Conservation (phyloP, 2,329 filamentous ascomycete species). For the Aspergillus sp. region DNA sequence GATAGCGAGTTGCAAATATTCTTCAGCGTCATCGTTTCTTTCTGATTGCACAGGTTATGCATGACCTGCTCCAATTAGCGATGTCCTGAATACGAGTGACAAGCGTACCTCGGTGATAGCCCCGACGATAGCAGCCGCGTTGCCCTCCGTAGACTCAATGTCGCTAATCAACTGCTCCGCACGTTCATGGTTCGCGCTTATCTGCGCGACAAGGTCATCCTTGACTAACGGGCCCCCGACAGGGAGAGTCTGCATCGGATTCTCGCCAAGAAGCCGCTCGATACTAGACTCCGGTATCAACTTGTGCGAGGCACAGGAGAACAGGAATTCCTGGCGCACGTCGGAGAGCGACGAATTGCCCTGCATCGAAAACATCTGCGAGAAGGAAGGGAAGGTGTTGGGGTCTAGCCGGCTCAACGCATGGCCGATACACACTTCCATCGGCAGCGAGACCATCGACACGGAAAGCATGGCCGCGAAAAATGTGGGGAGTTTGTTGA, state of each 20-base stretch:
- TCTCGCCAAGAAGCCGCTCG: constrained; percentile 79
- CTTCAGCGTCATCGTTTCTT: constrained; percentile 67
- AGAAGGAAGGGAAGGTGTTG: constrained; percentile 66
- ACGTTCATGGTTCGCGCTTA: constrained; percentile 73
- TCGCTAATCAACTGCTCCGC: constrained; percentile 78
- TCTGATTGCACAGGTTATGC: constrained; percentile 60
- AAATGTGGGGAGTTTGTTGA: constrained; percentile 70
- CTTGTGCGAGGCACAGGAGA: constrained; percentile 84
- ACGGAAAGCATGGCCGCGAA: constrained; percentile 62
- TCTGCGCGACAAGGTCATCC: constrained; percentile 77
- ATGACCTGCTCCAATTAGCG: constrained; percentile 47
- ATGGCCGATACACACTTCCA: constrained; percentile 69
- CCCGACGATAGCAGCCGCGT: constrained; percentile 81
- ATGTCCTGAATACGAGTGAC: neutral
- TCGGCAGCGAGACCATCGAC: constrained; percentile 62
- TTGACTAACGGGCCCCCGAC: constrained; percentile 68
- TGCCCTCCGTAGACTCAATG: constrained; percentile 87
- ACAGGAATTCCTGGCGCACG: constrained; percentile 82
- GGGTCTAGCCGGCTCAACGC: constrained; percentile 67
- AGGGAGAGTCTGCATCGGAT: constrained; percentile 78
- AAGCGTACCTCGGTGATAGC: constrained; percentile 71
- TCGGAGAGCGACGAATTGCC: constrained; percentile 64
- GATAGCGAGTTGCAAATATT: constrained; percentile 63
- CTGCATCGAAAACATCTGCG: constrained; percentile 66
- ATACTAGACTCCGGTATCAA: constrained; percentile 80